Percentiles rank a stretch among this genome's conserved stretches.
Conservation (phyloP, 164 flowering plant species). For the Macadamia tetraphylla region DNA sequence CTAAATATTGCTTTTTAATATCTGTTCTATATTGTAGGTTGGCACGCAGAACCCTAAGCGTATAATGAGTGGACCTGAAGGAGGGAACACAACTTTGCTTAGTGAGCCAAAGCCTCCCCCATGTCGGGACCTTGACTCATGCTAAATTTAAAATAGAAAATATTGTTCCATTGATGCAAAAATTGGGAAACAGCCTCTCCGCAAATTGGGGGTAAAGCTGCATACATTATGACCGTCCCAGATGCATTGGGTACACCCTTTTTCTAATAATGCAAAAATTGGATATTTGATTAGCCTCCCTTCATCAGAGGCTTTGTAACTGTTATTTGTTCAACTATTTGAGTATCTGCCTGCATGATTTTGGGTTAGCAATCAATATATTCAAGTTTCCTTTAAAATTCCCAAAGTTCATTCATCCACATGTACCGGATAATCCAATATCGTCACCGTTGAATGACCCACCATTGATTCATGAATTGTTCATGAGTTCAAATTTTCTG, state of each 20-base stretch:
- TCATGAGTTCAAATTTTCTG: too few species aligned
- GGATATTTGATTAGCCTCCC: conserved; percentile 21
- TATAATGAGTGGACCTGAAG: conserved; percentile 78
- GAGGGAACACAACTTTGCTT: conserved; percentile 83
- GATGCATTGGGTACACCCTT: too few species aligned
- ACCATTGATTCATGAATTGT: too few species aligned
- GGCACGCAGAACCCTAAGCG: conserved; percentile 91
- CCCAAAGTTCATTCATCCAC: neutral
- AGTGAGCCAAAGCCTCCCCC: conserved; percentile 91
- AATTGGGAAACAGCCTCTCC: too few species aligned
- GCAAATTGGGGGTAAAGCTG: too few species aligned
- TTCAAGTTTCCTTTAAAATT: neutral
- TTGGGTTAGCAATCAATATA: conserved; percentile 3
- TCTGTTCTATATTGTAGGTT: conserved; percentile 43
- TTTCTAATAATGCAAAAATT: conserved; percentile 38
- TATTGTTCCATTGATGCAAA: too few species aligned
- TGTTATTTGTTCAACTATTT: conserved; percentile 5
- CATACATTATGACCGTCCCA: too few species aligned
- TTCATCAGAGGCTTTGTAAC: conserved; percentile 10
- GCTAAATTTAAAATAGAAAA: conserved; percentile 27
- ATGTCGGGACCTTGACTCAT: conserved; percentile 95
- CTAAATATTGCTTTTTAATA: neutral
- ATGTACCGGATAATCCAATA: neutral
- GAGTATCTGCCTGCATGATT: conserved; percentile 9
- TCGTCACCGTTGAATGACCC: too few species aligned